Conservation (phyloP, 2,329 filamentous ascomycete genomes). For the Colletotrichum chrysophilum region DNA sequence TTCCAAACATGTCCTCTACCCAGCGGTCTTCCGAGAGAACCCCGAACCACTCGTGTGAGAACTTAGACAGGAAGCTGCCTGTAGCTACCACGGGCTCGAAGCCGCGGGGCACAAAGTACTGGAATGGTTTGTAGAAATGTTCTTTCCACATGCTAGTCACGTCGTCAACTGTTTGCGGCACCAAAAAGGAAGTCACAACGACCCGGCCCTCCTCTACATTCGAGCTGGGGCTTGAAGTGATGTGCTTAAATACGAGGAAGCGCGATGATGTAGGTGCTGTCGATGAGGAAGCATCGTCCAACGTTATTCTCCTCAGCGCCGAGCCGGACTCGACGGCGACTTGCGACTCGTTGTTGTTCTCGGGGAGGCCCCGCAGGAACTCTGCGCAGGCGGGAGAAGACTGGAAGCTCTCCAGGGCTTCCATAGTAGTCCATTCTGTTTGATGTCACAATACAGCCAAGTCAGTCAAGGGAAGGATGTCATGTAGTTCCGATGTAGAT, state of each 20-base stretch:
- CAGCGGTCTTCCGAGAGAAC: conserved; percentile 13
- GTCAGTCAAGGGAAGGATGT: neutral
- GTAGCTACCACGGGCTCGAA: neutral
- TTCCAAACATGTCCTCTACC: conserved; percentile 5
- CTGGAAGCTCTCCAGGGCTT: conserved; percentile 21
- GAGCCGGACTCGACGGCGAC: neutral
- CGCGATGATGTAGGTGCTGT: neutral
- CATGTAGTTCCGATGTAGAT: neutral
- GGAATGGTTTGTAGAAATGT: neutral
- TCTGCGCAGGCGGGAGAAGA: conserved; percentile 23
- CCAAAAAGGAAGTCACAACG: conserved; percentile 1
- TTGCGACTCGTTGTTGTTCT: neutral
- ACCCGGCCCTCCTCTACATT: conserved; percentile 9
- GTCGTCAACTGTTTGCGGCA: neutral
- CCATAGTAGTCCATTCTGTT: conserved; percentile 18
- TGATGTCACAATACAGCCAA: neutral
- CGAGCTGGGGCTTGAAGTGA: neutral
- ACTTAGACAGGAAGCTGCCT: neutral
- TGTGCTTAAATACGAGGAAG: neutral
- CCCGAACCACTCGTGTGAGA: neutral
- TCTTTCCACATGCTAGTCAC: neutral
- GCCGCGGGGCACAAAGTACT: neutral
- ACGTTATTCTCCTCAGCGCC: neutral
- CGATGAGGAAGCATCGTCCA: neutral
- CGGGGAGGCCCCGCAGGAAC: conserved; percentile 23